phyloP scores from a whole-genome alignment of 2,329 filamentous ascomycete species.

The Colletotrichum tanaceti region DNA sequence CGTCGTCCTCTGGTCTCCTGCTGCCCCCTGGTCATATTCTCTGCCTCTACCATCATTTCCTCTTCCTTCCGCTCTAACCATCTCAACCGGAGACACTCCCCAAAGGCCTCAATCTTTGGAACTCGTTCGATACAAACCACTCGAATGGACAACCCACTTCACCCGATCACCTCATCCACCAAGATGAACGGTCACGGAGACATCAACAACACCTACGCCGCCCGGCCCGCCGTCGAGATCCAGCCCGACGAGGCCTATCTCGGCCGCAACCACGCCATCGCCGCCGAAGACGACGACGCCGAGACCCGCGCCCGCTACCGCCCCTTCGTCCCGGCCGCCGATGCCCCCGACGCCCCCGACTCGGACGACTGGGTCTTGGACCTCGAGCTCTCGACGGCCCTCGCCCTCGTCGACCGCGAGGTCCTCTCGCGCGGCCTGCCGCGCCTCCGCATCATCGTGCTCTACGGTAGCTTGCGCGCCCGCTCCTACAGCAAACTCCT shows the following conservation, averaged over 20 bases:
- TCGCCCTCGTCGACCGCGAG: constrained; percentile 60
- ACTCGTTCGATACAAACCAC: not conserved
- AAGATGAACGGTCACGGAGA: constrained; percentile 47
- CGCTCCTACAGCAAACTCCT: constrained; percentile 71
- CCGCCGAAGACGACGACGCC: constrained; percentile 58
- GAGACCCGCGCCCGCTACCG: constrained; percentile 62
- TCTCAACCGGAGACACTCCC: not conserved
- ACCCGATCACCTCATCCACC: too few species aligned
- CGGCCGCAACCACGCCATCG: constrained; percentile 56
- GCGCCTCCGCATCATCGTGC: constrained; percentile 66
- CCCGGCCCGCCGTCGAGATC: constrained; percentile 41
- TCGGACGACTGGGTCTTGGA: constrained; percentile 67
- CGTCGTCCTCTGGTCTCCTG: not conserved
- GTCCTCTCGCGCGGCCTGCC: constrained; percentile 52
- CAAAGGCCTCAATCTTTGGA: not conserved
- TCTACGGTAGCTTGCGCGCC: constrained; percentile 69
- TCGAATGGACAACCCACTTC: not conserved
- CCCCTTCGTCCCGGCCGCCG: constrained; percentile 63
- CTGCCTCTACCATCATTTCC: not conserved
- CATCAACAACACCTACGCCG: constrained; percentile 49
- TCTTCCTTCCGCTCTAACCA: not conserved
- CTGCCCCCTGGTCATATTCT: too few species aligned
- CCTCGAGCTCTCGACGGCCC: constrained; percentile 65
- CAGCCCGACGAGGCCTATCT: constrained; percentile 44
- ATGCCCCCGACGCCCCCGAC: constrained; percentile 43